phyloP scores from a whole-genome alignment of 352 stramenopile genomes.

The Albugo candida region DNA sequence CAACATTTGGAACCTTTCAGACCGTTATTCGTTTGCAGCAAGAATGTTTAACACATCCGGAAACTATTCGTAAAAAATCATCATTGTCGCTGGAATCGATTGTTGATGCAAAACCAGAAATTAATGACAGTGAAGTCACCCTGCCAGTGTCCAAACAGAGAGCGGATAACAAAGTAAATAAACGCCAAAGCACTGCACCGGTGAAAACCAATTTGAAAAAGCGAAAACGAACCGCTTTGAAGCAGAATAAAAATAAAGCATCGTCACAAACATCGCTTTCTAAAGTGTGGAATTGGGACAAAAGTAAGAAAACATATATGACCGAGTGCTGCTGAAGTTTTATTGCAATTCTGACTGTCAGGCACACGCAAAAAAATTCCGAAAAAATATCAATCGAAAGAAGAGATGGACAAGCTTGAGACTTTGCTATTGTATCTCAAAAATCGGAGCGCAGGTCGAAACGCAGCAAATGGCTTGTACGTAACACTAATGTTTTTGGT shows the following conservation, averaged over 20 bases:
- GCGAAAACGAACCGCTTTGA: background rate
- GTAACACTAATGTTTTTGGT: slow-evolving; percentile 2
- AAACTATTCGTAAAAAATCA: background rate
- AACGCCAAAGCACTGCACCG: background rate
- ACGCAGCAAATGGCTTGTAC: slow-evolving; percentile 32
- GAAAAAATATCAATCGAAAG: slow-evolving; percentile 60
- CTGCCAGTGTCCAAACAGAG: background rate
- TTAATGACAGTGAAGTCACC: background rate
- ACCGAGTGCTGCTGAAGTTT: background rate
- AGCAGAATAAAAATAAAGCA: background rate
- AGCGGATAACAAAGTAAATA: background rate
- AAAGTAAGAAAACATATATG: slow-evolving; percentile 17
- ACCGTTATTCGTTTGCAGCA: slow-evolving; percentile 46
- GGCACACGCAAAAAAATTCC: slow-evolving; percentile 24
- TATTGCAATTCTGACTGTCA: background rate
- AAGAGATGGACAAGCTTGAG: slow-evolving; percentile 70
- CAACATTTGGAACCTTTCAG: slow-evolving; percentile 51
- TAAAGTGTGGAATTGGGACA: slow-evolving; percentile 59
- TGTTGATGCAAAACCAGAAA: too few relatives aligned
- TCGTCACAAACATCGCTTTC: background rate
- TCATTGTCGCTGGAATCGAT: background rate
- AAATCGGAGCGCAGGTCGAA: slow-evolving; percentile 20
- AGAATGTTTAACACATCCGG: too few relatives aligned
- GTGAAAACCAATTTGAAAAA: background rate
- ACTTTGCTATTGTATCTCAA: slow-evolving; percentile 75